Evolutionary conservation across 805 yeast species (phyloP), one percentile per base, ranked within the genome.

Genomic region (Candida nemodendra): DNA sequence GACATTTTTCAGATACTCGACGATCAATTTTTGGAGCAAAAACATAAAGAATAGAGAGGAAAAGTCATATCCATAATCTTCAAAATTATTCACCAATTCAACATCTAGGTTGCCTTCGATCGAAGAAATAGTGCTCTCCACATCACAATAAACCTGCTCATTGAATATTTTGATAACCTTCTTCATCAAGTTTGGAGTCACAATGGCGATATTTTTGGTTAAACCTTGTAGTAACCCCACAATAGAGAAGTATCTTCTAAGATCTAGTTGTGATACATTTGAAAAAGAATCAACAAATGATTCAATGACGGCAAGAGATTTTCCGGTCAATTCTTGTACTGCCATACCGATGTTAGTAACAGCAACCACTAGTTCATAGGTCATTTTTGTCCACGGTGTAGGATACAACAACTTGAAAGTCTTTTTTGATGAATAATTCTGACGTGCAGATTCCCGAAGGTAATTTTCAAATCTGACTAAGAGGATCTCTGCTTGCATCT

Each of bases 381-480:
- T 56, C 8, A 66, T 44, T 36, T 52, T 51, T 17, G 67, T 65
- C 76, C 75, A 67, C 3, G 74, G 72, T 12, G 75, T 61, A 9
- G 68, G 65, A 21, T 42, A 42, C 28, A 64, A 50, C 9, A 37
- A 14, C 7, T 50, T 54, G 25, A 45, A 48, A 6, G 60, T 42
- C 4, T 59, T 57, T 2, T 51, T 45, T 12, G 53, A 42, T 2
- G 57, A 46, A n/a, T 75, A 76, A 21, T 53, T 49, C 47, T 73
- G 79, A 11, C 45, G 48, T 9, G 73, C 71, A 21, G 72, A 57
- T 32, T 72, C 76, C 26, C 65, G 44, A 23, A 81, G 59, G 47
- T 78, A 78, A 12, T 54, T 44, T 5, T 67, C 57, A 34, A 81
- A 64, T 41, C 74, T 71, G 5, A 61, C 58, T n/a, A 74, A 51